A percentile compares a stretch with the other conserved stretches of the same genome.
Conservation (phyloP, 352 stramenopile species). For the Globisporangium okanoganense region DNA sequence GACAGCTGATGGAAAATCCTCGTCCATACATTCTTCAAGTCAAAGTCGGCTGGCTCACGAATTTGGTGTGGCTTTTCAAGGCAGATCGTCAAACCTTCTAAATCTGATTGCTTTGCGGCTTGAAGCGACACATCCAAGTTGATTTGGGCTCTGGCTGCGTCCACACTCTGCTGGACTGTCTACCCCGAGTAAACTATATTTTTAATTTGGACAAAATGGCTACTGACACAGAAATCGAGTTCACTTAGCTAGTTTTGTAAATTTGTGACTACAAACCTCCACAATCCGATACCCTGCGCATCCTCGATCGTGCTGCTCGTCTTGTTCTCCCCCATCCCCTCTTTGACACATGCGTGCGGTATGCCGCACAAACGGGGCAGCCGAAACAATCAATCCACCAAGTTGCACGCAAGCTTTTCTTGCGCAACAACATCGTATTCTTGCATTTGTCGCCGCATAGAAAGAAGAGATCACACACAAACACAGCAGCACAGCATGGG, state of each 20-base stretch:
- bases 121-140: neutral
- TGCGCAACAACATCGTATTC: neutral
- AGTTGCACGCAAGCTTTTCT: neutral
- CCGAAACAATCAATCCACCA: neutral
- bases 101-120: neutral
- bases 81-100: neutral
- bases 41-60: neutral
- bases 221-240: no score
- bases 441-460: conserved; percentile 1
- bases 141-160: no score
- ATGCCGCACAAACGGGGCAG: neutral
- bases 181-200: no score
- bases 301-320: no score
- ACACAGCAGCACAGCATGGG: conserved; percentile 9
- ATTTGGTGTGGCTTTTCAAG: neutral
- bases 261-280: no score
- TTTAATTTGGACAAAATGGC: no score
- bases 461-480: neutral
- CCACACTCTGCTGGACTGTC: no score
- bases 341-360: neutral
- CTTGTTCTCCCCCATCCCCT: neutral
- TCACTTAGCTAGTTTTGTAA: no score
- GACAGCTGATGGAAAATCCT: neutral
- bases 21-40: neutral
- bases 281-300: neutral